A percentile compares a stretch with the other conserved stretches of the same genome.
These are phyloP conservation scores for Orbilia ellipsospora DNA, from an alignment of 2,329 filamentous ascomycete species.

Conservation along the genomic window DNA sequence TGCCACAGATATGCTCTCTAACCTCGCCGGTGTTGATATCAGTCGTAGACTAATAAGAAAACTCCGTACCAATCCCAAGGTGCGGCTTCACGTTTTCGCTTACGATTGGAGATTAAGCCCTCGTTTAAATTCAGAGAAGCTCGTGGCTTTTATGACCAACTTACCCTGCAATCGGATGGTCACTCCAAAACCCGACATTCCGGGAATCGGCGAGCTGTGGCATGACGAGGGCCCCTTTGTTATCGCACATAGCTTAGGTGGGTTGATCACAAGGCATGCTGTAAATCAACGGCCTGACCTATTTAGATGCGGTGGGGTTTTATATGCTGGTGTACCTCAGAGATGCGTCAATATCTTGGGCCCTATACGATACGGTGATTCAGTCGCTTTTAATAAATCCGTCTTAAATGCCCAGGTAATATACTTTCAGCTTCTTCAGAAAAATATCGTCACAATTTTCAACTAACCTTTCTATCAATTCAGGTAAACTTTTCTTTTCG, in stretches of 20 bases:
- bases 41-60: conserved; percentile 83
- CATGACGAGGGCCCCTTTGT: conserved; percentile 74
- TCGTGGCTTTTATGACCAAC: conserved; percentile 78
- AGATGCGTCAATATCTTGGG: conserved; percentile 92
- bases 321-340: conserved; percentile 86
- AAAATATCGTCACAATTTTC: neutral
- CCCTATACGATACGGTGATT: conserved; percentile 89
- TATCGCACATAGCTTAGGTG: conserved; percentile 87
- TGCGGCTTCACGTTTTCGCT: conserved; percentile 86
- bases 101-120: conserved; percentile 96
- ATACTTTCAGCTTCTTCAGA: neutral
- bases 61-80: conserved; percentile 76
- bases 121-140: conserved; percentile 74
- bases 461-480: neutral
- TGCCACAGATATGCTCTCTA: conserved; percentile 85
- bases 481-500: conserved; percentile 87
- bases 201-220: conserved; percentile 62
- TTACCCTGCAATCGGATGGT: conserved; percentile 78
- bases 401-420: conserved; percentile 80
- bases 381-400: conserved; percentile 86
- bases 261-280: conserved; percentile 85
- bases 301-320: conserved; percentile 75
- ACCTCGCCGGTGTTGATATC: conserved; percentile 92
- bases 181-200: conserved; percentile 61
- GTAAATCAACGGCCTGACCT: conserved; percentile 87